Base-by-base conservation (phyloP, 108 stramenopile genomes). In the Skeletonema marinoi region DNA sequence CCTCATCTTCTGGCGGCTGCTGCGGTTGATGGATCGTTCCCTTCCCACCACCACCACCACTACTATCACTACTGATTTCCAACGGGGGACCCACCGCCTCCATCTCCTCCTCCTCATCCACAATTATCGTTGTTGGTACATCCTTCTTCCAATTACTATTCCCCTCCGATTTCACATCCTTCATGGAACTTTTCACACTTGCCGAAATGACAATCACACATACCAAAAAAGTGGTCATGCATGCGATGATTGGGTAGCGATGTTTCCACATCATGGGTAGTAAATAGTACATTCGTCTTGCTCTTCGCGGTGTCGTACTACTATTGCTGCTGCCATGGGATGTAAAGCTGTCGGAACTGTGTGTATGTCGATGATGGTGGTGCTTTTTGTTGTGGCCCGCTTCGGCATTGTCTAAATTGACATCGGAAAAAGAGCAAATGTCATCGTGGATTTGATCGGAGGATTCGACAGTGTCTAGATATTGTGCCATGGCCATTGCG, bases 211-310 rank as follows among this genome's bases (percentile, higher is more conserved):
- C 60, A 17, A 73, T 44, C 14, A 73, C 16, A 14, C 63, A 29
- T 32, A 51, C 12, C 11, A 64, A 3, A n/a, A 73, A 65, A 1
- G 32, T 48, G 1, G 38, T 2, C 1, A 73, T 8, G 38, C 62
- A 73, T 29, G 63, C 73, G 16, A n/a, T 19, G 1, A 73, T 64
- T 5, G 62, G 73, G 3, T 65, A 16, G 35, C 48, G 39, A 48
- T 73, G 65, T 65, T 50, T 16, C 50, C 63, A 65, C 30, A 73
- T 16, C 73, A 73, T 73, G 73, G 73, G 73, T 1, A 73, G 13
- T 12, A 73, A 50, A 36, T 73, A 73, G 48, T 73, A 73, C 50
- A 42, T 31, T 36, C 62, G 51, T 29, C 63, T 16, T 33, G 73
- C 73, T 60, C 62, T 44, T 56, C 69, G 69, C 41, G 33, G 33